phyloP scores from a whole-genome alignment of 1,139 yeast genomes.

The Eremothecium cymbalariae region DNA sequence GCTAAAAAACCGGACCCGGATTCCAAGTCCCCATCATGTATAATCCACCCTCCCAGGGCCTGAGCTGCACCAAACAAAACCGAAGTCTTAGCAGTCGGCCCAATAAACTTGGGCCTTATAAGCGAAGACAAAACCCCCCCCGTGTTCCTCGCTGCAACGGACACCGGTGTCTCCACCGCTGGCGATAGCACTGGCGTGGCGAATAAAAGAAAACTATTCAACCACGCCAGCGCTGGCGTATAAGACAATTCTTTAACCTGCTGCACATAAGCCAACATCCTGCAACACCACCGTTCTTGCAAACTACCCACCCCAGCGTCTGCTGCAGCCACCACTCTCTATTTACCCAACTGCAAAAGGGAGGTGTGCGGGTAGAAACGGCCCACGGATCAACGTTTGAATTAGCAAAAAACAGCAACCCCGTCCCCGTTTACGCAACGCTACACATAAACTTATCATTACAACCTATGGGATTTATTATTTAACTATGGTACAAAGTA shows the following conservation, averaged over 20 bases:
- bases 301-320: too few species aligned
- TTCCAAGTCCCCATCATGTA: conserved; percentile 67
- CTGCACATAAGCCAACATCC: conserved; percentile 8
- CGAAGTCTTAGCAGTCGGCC: conserved; percentile 42
- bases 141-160: conserved; percentile 11
- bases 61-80: conserved; percentile 60
- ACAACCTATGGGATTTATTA: too few species aligned
- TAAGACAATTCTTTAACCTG: conserved; percentile 32
- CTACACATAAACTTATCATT: too few species aligned
- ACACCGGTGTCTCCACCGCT: conserved; percentile 15
- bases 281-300: too few species aligned
- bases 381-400: too few species aligned
- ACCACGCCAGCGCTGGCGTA: conserved; percentile 51
- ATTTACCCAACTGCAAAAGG: too few species aligned
- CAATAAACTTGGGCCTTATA: conserved; percentile 25
- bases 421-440: too few species aligned
- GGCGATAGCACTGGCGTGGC: conserved; percentile 40
- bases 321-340: too few species aligned
- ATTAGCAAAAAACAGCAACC: too few species aligned
- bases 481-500: too few species aligned
- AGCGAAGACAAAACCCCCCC: conserved; percentile 9
- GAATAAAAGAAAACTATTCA: conserved; percentile 37
- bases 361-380: too few species aligned
- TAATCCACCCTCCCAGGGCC: conserved; percentile 74
- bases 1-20: conserved; percentile 84